Conservation (phyloP, 768 basidiomycete genomes). For the Calvatia gigantea region DNA sequence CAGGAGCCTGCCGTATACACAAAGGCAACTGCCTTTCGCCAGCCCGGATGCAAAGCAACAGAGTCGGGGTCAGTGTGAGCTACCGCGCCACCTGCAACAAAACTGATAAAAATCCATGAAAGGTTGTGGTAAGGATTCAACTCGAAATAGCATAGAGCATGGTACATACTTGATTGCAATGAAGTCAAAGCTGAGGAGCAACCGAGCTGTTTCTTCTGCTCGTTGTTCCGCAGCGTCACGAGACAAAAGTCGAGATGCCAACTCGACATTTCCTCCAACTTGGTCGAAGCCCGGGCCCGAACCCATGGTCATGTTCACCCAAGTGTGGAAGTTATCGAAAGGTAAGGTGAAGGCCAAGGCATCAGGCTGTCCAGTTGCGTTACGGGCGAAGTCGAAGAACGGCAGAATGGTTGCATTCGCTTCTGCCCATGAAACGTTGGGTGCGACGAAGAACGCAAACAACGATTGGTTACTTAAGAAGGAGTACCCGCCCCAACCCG, state of each 20-base stretch:
- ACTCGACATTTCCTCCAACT: conserved; percentile 23
- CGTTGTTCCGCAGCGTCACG: conserved; percentile 21
- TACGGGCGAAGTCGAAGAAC: conserved; percentile 23
- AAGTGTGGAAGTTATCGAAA: conserved; percentile 24
- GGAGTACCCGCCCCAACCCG: conserved; percentile 42
- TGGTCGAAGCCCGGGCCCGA: not conserved
- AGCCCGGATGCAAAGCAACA: conserved; percentile 43
- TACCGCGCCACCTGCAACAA: conserved; percentile 43
- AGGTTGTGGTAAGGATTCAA: not conserved
- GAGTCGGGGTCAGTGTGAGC: conserved; percentile 31
- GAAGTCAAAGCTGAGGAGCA: conserved; percentile 19
- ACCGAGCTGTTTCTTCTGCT: conserved; percentile 22
- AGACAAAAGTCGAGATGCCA: conserved; percentile 32
- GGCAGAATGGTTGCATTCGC: conserved; percentile 31
- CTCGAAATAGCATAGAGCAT: not conserved
- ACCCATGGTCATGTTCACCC: conserved; percentile 15
- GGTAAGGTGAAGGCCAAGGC: conserved; percentile 9
- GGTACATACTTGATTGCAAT: conserved; percentile 21
- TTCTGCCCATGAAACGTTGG: conserved; percentile 31
- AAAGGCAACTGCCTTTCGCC: conserved; percentile 39
- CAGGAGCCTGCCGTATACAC: conserved; percentile 21
- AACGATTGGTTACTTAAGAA: conserved; percentile 18
- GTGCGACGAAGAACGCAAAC: conserved; percentile 22
- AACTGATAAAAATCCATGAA: too few species aligned
- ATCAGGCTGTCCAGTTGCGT: not conserved